Conservation (phyloP, 1,284 basidiomycete genomes). For the Heliocybe sulcata region DNA sequence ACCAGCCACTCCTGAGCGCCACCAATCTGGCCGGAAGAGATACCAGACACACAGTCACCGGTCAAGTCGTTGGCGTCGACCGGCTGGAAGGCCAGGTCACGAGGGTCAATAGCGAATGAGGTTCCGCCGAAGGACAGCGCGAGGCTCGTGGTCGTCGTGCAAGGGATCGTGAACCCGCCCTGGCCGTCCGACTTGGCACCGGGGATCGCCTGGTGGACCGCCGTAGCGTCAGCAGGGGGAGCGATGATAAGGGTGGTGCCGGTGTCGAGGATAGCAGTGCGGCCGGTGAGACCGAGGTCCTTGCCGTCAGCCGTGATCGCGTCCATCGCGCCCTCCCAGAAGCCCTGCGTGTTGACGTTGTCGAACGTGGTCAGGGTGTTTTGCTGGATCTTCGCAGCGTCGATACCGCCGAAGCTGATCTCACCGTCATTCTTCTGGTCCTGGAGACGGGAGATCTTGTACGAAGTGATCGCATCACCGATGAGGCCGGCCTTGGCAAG, state of each 20-base stretch:
- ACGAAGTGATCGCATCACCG: slow-evolving; percentile 66
- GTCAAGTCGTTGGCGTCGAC: slow-evolving; percentile 50
- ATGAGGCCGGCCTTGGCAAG: slow-evolving; percentile 59
- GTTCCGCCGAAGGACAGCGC: slow-evolving; percentile 63
- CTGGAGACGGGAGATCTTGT: slow-evolving; percentile 71
- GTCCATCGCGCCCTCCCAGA: slow-evolving; percentile 72
- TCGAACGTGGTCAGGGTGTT: slow-evolving; percentile 45
- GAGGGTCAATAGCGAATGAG: slow-evolving; percentile 56
- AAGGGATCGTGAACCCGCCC: slow-evolving; percentile 74
- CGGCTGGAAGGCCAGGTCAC: slow-evolving; percentile 69
- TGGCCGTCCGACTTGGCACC: slow-evolving; percentile 56
- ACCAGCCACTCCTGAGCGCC: slow-evolving; percentile 69
- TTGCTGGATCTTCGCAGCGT: slow-evolving; percentile 59
- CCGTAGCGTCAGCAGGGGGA: slow-evolving; percentile 50
- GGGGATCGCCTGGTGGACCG: slow-evolving; percentile 51
- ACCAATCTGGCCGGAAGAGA: slow-evolving; percentile 58
- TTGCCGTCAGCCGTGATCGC: slow-evolving; percentile 49
- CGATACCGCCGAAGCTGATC: slow-evolving; percentile 77
- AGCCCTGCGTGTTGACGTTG: slow-evolving; percentile 59
- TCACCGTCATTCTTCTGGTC: slow-evolving; percentile 75
- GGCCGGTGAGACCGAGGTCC: slow-evolving; percentile 44
- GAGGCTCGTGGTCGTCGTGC: slow-evolving; percentile 58
- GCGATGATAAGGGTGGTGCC: slow-evolving; percentile 67
- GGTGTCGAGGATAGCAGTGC: slow-evolving; percentile 75
- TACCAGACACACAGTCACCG: slow-evolving; percentile 71